Evolutionary conservation across 2,329 filamentous ascomycete species (phyloP), one percentile per base, ranked within the genome.

Genomic region (Penicillium sp.): DNA sequence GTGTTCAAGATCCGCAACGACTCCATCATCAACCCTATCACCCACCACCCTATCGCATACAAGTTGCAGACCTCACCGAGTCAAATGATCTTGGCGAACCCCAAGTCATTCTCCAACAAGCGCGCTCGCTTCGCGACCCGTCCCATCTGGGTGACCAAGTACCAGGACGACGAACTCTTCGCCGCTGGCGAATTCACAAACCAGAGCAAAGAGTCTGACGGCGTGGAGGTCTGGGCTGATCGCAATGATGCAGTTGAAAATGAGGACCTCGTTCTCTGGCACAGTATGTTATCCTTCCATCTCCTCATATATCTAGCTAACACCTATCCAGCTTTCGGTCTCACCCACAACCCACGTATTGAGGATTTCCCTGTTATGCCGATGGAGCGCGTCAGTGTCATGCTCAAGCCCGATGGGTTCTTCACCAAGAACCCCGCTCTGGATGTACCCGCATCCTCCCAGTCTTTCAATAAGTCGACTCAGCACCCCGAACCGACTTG

Each of bases 291-390:
- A 21, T 18, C 22, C 13, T 11, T 18, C 8, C n/a, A 21, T n/a
- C 22, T 3, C 10, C 22, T 8, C 1, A 3, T 21, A 2, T 8
- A 40, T 18, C 7, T 43, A 32, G 39, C 61, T 63, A 16, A 58
- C 52, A 2, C 16, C 39, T 36, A 40, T n/a, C 8, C 38, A 72
- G 69, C 70, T 16, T 77, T 78, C 59, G 78, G 85, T 9, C 81
- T 86, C 21, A 88, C 86, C 31, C 86, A 88, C 58, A 82, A 86
- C 38, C 84, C 84, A 0, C 75, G 85, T 2, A 77, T 83, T 24
- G 86, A 88, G 63, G 86, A 88, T 63, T 88, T 87, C 71, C 85
- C 85, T 0, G 82, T 88, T 27, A 88, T 88, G 86, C 86, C 85
- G 0, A 79, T 79, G 58, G 86, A 88, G 64, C 70, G 74, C 5